A percentile compares a stretch with the other conserved stretches of the same genome.
These are phyloP conservation scores for Wickerhamiella lipophila DNA, from an alignment of 805 yeast genomes.

Conservation along the genomic window DNA sequence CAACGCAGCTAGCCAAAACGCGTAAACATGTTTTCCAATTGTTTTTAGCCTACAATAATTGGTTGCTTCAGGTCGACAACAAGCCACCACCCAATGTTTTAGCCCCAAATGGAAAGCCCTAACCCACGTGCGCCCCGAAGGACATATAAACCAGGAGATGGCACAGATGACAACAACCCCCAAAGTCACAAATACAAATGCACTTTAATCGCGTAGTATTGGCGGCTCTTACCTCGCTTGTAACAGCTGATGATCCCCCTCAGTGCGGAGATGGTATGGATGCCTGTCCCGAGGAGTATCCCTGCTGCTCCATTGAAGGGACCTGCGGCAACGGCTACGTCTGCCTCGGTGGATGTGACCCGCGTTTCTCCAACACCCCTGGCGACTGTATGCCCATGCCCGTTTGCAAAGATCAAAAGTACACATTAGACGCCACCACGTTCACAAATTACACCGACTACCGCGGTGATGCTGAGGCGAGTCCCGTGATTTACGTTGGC, in stretches of 20 bases:
- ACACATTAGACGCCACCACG: conserved; percentile 26
- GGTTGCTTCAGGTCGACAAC: background rate
- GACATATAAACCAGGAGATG: background rate
- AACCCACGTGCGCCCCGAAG: background rate
- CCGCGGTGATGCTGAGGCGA: conserved; percentile 56
- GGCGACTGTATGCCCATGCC: conserved; percentile 83
- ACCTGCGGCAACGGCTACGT: conserved; percentile 61
- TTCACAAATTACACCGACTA: conserved; percentile 32
- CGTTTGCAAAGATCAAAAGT: conserved; percentile 38
- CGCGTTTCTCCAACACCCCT: conserved; percentile 49
- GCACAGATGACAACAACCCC: background rate
- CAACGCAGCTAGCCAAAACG: no score
- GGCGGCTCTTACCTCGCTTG: conserved; percentile 5
- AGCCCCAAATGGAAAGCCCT: conserved; percentile 1
- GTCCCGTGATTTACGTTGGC: conserved; percentile 59
- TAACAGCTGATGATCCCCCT: conserved; percentile 14
- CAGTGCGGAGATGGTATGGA: conserved; percentile 22
- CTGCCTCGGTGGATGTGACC: conserved; percentile 85
- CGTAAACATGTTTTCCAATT: background rate
- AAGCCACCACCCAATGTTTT: background rate
- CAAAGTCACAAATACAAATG: background rate
- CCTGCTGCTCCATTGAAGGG: conserved; percentile 80
- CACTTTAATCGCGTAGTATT: background rate
- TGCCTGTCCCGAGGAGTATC: conserved; percentile 61
- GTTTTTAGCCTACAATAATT: background rate